Evolutionary conservation across 345 rosid genomes (phyloP), one percentile per base, ranked within the genome.

Genomic region (Trapa incisa): DNA sequence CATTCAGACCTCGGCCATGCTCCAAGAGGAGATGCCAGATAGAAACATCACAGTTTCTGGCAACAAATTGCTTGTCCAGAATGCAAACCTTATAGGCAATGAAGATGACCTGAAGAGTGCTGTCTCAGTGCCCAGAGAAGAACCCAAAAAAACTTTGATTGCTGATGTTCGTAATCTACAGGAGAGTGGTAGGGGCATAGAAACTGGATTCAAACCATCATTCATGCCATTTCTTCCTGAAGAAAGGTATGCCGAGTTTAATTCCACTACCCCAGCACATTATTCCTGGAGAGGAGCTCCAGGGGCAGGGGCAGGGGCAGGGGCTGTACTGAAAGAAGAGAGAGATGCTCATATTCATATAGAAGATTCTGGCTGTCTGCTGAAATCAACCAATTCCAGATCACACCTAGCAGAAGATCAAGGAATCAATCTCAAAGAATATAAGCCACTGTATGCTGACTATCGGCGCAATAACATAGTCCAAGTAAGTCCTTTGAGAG

Each of bases 251-350:
- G 35, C 73, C 32, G 75, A 80, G 7, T 76, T 84, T 72, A 82
- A 76, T 70, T 75, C 87, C 38, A 70, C 72, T 16, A 75, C 77
- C 65, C 72, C 78, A 4, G 1, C 74, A n/a, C 81, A 42, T 17
- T 81, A 72, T 62, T 10, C 83, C 14, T 86, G 95, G 96, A 65
- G 61, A 57, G 86, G 85, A 70, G 75, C 76, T 80, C 75, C 88
- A n/a, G 80, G 83, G 58, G 37, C 73, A 22, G 29, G 83, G 58
- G 37, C 73, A 22, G 29, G 29, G 29, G 29, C 29, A 22, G 29
- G 83, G 58, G 37, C 73, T 41, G 78, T 65, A 66, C 74, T 77
- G 70, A 85, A 84, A 72, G 80, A 80, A 43, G 83, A 82, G 74
- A 65, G 53, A 2, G 70, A 75, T 12, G 76, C 81, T 1, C 67